phyloP scores from a whole-genome alignment of 2,329 filamentous ascomycete genomes.

The Penicillium concentricum region DNA sequence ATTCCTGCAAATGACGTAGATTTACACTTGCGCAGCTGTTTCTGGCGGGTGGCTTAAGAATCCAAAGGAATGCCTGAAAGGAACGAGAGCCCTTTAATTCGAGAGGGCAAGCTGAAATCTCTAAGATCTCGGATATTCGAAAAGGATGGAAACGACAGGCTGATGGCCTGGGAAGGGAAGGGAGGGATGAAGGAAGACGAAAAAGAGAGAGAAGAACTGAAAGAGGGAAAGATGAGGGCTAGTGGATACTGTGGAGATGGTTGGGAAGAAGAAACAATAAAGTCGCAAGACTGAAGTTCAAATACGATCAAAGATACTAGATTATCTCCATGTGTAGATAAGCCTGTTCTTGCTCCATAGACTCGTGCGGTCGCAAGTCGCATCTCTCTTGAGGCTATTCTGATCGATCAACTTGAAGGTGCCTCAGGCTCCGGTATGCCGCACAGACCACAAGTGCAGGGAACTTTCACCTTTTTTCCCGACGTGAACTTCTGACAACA shows the following conservation, averaged over 20 bases:
- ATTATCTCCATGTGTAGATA: neutral
- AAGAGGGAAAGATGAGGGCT: slow-evolving; percentile 29
- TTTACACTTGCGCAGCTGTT: slow-evolving; percentile 10
- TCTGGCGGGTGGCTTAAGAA: neutral
- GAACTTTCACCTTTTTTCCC: slow-evolving; percentile 34
- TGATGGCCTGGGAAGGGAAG: slow-evolving; percentile 15
- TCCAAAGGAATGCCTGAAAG: slow-evolving; percentile 3
- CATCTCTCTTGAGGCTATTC: slow-evolving; percentile 9
- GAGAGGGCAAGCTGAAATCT: slow-evolving; percentile 11
- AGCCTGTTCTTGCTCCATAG: neutral
- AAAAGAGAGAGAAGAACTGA: slow-evolving; percentile 22
- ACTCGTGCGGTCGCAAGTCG: slow-evolving; percentile 1
- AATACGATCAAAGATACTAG: neutral
- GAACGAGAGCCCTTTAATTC: neutral
- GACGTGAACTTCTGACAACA: slow-evolving; percentile 17
- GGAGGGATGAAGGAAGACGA: slow-evolving; percentile 18
- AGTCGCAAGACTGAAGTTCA: neutral
- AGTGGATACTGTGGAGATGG: slow-evolving; percentile 34
- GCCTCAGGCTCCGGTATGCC: slow-evolving; percentile 19
- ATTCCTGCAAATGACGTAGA: slow-evolving; percentile 7
- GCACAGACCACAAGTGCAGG: slow-evolving; percentile 23
- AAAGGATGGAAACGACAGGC: slow-evolving; percentile 15
- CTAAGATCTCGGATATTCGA: slow-evolving; percentile 3
- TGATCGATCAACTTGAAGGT: slow-evolving; percentile 20
- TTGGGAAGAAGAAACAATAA: slow-evolving; percentile 13